phyloP scores from a whole-genome alignment of 139 green algal genomes.

The Pseudopediastrum boryanum region DNA sequence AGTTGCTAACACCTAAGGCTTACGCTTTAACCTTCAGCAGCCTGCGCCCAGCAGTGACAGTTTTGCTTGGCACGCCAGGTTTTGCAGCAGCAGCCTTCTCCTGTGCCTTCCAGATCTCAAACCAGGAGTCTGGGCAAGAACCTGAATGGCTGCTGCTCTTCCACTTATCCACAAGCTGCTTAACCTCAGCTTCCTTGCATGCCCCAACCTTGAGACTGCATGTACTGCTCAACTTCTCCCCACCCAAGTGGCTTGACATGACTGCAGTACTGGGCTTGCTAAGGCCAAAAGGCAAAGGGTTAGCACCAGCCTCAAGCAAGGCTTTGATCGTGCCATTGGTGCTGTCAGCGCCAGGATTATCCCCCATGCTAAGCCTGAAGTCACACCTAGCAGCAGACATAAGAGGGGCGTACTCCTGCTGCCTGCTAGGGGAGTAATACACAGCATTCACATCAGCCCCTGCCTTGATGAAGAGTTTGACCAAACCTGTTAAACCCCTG shows the following conservation, averaged over 20 bases:
- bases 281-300: neutral
- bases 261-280: neutral
- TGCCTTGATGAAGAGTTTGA: neutral
- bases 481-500: neutral
- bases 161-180: neutral
- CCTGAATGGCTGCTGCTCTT: no score
- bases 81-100: neutral
- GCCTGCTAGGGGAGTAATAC: neutral
- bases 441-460: constrained; percentile 9
- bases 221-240: no score
- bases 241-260: neutral
- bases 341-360: neutral
- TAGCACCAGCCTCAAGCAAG: constrained; percentile 6
- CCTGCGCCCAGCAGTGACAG: no score
- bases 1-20: no score
- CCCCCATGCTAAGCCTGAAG: neutral
- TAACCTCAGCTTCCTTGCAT: neutral
- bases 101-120: neutral
- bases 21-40: no score
- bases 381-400: neutral
- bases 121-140: neutral
- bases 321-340: neutral
- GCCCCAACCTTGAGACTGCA: neutral
- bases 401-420: neutral
- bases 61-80: no score